Conservation (phyloP, 2,329 filamentous ascomycete species). For the Colletotrichum scovillei region DNA sequence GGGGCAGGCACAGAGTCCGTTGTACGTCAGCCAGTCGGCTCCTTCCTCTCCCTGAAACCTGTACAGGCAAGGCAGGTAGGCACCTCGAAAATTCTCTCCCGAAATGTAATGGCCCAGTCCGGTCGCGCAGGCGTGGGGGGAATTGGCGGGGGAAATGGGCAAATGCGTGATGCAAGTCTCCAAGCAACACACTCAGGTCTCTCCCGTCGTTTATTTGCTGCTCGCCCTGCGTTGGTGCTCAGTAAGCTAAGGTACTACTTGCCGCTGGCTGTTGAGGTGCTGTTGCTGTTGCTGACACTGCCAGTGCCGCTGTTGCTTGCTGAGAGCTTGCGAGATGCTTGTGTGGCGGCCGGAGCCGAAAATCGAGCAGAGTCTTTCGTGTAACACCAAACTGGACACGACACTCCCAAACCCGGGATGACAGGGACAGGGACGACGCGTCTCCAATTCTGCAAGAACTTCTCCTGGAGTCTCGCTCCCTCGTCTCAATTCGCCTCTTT, state of each 20-base stretch:
- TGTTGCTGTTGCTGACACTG: not conserved
- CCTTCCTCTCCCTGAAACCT: slow-evolving; percentile 3
- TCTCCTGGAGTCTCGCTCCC: not conserved
- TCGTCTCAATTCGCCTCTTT: slow-evolving; percentile 16
- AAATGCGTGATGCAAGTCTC: not conserved
- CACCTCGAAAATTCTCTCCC: slow-evolving; percentile 9
- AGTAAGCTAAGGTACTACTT: too few relatives aligned
- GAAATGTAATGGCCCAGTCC: not conserved
- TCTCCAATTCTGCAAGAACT: slow-evolving; percentile 10
- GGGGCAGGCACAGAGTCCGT: not conserved
- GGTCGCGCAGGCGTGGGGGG: not conserved
- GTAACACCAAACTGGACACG: slow-evolving; percentile 4
- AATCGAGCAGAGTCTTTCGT: slow-evolving; percentile 3
- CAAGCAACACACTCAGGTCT: not conserved
- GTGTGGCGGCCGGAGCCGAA: not conserved
- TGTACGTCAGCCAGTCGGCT: not conserved
- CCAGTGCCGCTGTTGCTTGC: not conserved
- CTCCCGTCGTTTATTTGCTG: not conserved
- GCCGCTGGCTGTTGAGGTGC: not conserved
- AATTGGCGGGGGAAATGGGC: not conserved
- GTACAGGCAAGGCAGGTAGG: not conserved
- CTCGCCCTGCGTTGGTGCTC: slow-evolving; percentile 13
- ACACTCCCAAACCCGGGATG: not conserved
- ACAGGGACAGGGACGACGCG: slow-evolving; percentile 2
- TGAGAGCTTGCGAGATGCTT: not conserved